Evolutionary conservation across 306 rosid species (phyloP).

Genomic region (Trifolium dubium): DNA sequence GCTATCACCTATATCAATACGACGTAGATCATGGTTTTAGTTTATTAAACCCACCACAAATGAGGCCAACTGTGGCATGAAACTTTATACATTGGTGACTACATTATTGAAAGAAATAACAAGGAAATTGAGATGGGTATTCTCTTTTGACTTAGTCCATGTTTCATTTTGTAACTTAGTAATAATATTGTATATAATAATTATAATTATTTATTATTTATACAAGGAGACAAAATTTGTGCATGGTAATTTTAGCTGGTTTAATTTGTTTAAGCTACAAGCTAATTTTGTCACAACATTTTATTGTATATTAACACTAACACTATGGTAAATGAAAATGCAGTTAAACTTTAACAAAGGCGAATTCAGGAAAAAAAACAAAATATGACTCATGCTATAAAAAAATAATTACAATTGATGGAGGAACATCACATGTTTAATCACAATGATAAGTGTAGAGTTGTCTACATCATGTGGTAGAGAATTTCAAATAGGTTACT

Average conservation of each 20-base stretch:
- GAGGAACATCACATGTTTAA: slow-evolving; percentile 1
- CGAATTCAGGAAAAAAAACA: background rate
- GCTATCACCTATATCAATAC: slow-evolving; percentile 20
- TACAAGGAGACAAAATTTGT: background rate
- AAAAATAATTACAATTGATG: background rate
- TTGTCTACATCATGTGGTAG: slow-evolving; percentile 7
- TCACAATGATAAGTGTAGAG: slow-evolving; percentile 1
- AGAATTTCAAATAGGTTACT: slow-evolving; percentile 33
- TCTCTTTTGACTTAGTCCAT: slow-evolving; percentile 36
- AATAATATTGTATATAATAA: background rate
- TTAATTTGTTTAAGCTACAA: background rate
- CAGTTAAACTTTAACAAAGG: background rate
- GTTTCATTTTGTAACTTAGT: slow-evolving; percentile 3
- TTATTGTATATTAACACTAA: background rate
- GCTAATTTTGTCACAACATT: background rate
- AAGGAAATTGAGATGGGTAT: slow-evolving; percentile 35
- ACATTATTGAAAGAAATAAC: slow-evolving; percentile 41
- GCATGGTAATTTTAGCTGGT: background rate
- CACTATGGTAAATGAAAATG: too few species aligned
- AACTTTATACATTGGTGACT: slow-evolving; percentile 13
- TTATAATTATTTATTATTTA: too few species aligned
- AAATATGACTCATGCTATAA: too few species aligned
- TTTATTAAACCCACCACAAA: slow-evolving; percentile 1
- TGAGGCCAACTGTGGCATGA: slow-evolving; percentile 1
- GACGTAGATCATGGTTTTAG: slow-evolving; percentile 3